Evolutionary conservation across 257 asterid genomes (phyloP).

Genomic region (Solanum stenotomum): DNA sequence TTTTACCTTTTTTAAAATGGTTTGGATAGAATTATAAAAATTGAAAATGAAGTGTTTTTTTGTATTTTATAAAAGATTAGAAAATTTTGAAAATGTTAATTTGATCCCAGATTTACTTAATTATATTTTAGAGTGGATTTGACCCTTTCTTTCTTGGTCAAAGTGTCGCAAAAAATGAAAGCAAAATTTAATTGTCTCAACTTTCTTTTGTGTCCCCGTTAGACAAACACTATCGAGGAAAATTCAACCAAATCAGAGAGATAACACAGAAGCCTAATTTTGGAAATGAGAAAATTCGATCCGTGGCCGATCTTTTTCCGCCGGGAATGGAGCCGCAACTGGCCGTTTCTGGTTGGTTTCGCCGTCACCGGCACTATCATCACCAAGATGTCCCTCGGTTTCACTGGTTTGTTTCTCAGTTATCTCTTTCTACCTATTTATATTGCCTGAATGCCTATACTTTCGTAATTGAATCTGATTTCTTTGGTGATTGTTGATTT

Average conservation of each 20-base stretch:
- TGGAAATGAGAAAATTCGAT: constrained; percentile 24
- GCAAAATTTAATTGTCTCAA: no score
- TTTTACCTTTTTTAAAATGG: no score
- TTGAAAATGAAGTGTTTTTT: no score
- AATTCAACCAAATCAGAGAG: background rate
- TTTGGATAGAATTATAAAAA: no score
- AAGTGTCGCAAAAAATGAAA: no score
- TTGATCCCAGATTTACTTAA: no score
- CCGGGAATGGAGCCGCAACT: constrained; percentile 23
- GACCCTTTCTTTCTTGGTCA: no score
- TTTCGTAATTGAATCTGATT: background rate
- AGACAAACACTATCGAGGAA: background rate
- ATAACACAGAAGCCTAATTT: background rate
- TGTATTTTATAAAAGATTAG: no score
- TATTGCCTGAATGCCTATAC: background rate
- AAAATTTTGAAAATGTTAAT: no score
- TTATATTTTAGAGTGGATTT: no score
- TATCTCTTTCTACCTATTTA: background rate
- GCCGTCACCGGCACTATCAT: constrained; percentile 27
- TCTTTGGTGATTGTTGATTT: background rate
- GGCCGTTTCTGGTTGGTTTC: constrained; percentile 31
- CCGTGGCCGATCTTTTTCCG: constrained; percentile 26
- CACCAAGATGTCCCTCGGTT: constrained; percentile 22
- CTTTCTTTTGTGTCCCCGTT: background rate
- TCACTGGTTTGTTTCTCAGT: constrained; percentile 6